Conservation (phyloP, 306 rosid genomes). For the Arachis stenosperma region DNA sequence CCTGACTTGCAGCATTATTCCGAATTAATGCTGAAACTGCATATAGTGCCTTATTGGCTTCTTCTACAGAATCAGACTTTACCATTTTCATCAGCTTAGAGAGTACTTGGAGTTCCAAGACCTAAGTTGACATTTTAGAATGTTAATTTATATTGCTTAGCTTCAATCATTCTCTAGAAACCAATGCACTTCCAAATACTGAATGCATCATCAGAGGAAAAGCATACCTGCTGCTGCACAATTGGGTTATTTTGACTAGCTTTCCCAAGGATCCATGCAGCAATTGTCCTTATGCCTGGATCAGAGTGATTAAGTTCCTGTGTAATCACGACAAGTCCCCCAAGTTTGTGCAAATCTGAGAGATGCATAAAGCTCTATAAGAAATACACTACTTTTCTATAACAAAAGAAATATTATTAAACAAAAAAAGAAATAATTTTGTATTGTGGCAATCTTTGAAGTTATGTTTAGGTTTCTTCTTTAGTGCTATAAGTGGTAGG, state of each 20-base stretch:
- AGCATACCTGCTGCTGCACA: constrained; percentile 76
- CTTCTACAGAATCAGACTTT: constrained; percentile 66
- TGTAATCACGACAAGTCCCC: constrained; percentile 62
- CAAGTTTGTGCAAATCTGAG: constrained; percentile 77
- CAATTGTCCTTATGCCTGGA: constrained; percentile 62
- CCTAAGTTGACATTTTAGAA: constrained; percentile 47
- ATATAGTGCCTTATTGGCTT: constrained; percentile 81
- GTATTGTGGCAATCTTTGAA: neutral
- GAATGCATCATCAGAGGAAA: constrained; percentile 21
- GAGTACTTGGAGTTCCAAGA: constrained; percentile 71
- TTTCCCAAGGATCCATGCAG: constrained; percentile 91
- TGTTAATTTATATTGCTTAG: constrained; percentile 30
- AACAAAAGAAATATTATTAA: neutral
- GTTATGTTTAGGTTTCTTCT: neutral
- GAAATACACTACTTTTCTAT: constrained; percentile 20
- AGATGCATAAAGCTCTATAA: constrained; percentile 35
- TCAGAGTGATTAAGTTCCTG: constrained; percentile 67
- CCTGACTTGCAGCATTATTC: constrained; percentile 64
- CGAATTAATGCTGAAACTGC: constrained; percentile 84
- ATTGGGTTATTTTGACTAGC: constrained; percentile 82
- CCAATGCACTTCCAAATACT: constrained; percentile 18
- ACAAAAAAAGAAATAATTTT: neutral
- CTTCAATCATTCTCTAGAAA: constrained; percentile 21
- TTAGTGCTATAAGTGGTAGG: neutral
- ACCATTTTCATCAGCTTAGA: constrained; percentile 69